phyloP scores from a whole-genome alignment of 2,329 filamentous ascomycete genomes.

The Geosmithia morbida region DNA sequence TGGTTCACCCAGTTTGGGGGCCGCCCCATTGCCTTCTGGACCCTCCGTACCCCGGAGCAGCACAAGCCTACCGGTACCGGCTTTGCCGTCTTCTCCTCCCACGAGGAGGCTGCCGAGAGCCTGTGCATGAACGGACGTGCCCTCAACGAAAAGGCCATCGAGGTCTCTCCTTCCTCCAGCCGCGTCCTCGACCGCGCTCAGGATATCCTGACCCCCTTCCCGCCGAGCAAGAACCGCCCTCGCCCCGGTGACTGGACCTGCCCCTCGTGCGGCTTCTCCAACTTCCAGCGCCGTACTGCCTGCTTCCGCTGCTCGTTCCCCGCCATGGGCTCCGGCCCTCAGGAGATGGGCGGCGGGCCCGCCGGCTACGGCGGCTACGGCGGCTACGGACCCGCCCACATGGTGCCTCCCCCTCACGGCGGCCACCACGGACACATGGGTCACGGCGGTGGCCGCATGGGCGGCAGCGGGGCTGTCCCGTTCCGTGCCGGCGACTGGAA shows the following conservation, averaged over 20 bases:
- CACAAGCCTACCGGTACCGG: conserved; percentile 98
- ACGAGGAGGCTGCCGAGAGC: conserved; percentile 97
- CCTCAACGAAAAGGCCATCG: conserved; percentile 96
- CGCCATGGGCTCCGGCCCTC: conserved; percentile 66
- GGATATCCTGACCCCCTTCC: conserved; percentile 93
- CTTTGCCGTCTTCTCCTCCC: conserved; percentile 96
- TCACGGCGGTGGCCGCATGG: conserved; percentile 54
- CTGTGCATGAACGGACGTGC: conserved; percentile 98
- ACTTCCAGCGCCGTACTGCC: conserved; percentile 95
- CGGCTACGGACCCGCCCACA: conserved; percentile 57
- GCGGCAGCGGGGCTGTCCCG: conserved; percentile 74
- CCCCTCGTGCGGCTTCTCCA: conserved; percentile 96
- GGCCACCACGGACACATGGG: conserved; percentile 34
- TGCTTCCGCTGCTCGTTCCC: conserved; percentile 99
- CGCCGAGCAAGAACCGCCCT: conserved; percentile 94
- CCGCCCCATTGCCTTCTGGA: conserved; percentile 98
- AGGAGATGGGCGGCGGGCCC: conserved; percentile 37
- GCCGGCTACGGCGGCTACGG: conserved; percentile 44
- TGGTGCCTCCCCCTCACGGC: conserved; percentile 56
- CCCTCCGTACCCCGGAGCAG: conserved; percentile 89
- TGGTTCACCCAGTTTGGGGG: conserved; percentile 99
- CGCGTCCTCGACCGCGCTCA: conserved; percentile 89
- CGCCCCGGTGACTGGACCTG: conserved; percentile 98
- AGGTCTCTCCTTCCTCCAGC: conserved; percentile 95
- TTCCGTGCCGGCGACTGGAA: conserved; percentile 99